These are phyloP conservation scores for Lumnitzera littorea DNA, from an alignment of 345 rosid species.

Conservation along the genomic window DNA sequence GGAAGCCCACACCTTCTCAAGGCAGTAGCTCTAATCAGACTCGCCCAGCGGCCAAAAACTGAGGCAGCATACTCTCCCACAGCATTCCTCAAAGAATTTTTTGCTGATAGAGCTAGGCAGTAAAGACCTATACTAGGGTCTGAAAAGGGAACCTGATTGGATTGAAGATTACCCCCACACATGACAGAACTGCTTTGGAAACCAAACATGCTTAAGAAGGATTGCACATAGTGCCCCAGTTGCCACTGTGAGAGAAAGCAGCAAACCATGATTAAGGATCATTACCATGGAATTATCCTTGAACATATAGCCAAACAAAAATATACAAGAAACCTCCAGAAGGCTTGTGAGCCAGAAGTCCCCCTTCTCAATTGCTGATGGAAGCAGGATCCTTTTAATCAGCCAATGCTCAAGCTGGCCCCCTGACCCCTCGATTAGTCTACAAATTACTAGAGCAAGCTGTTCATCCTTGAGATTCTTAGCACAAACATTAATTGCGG, in stretches of 20 bases:
- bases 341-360: conserved; percentile 86
- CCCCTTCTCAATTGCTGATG: conserved; percentile 60
- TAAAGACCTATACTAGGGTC: conserved; percentile 76
- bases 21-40: conserved; percentile 64
- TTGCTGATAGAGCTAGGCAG: conserved; percentile 50
- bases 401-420: conserved; percentile 61
- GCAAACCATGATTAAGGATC: too few species aligned
- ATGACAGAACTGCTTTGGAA: conserved; percentile 26
- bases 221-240: conserved; percentile 56
- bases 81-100: conserved; percentile 53
- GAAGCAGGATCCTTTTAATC: conserved; percentile 62
- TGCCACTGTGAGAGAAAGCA: conserved; percentile 68
- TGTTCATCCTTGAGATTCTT: conserved; percentile 90
- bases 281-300: background rate
- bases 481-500: conserved; percentile 76
- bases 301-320: conserved; percentile 15
- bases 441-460: conserved; percentile 83
- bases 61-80: conserved; percentile 64
- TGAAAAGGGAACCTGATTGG: conserved; percentile 55
- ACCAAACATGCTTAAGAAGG: conserved; percentile 64
- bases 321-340: conserved; percentile 51
- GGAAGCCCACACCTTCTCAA: conserved; percentile 81
- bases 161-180: conserved; percentile 34
- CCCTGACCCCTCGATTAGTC: conserved; percentile 73
- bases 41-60: conserved; percentile 72